Percentiles rank a stretch among this genome's conserved stretches.
Evolutionary conservation across 1,284 basidiomycete genomes (phyloP).

Genomic region (Tylopilus orsonianus): DNA sequence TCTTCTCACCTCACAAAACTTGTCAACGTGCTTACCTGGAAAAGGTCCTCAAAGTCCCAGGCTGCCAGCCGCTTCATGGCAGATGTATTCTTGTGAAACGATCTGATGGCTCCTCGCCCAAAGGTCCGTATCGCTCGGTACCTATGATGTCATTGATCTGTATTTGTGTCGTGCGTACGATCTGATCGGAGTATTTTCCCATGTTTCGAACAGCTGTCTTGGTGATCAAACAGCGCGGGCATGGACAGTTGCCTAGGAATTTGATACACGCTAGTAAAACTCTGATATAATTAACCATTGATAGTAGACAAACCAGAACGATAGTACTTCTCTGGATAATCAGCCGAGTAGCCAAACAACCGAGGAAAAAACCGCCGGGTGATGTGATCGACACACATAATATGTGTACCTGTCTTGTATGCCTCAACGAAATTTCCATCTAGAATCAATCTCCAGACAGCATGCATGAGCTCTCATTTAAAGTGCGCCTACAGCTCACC

Average conservation of each 20-base stretch:
- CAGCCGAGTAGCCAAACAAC: too few species aligned
- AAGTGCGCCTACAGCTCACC: too few species aligned
- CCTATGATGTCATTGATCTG: slow-evolving; percentile 1
- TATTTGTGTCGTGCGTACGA: background rate
- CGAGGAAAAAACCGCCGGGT: too few species aligned
- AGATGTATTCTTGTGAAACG: slow-evolving; percentile 17
- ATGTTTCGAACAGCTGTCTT: background rate
- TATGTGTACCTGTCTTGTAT: too few species aligned
- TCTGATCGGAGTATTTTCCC: background rate
- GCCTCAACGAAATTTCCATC: too few species aligned
- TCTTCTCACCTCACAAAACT: background rate
- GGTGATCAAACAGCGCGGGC: background rate
- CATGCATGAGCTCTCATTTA: too few species aligned
- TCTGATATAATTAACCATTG: too few species aligned
- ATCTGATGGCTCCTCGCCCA: slow-evolving; percentile 3
- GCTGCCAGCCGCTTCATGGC: slow-evolving; percentile 16
- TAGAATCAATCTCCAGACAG: too few species aligned
- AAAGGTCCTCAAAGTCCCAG: slow-evolving; percentile 24
- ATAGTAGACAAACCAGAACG: too few species aligned
- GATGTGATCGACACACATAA: too few species aligned
- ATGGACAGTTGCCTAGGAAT: background rate
- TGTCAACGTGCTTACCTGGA: slow-evolving; percentile 29
- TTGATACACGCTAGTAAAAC: background rate
- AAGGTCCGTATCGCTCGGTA: slow-evolving; percentile 4
- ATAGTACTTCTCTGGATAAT: too few species aligned